Base-by-base conservation (phyloP, 192 early-diverging fungal genomes). In the Entophlyctis luteolus region DNA sequence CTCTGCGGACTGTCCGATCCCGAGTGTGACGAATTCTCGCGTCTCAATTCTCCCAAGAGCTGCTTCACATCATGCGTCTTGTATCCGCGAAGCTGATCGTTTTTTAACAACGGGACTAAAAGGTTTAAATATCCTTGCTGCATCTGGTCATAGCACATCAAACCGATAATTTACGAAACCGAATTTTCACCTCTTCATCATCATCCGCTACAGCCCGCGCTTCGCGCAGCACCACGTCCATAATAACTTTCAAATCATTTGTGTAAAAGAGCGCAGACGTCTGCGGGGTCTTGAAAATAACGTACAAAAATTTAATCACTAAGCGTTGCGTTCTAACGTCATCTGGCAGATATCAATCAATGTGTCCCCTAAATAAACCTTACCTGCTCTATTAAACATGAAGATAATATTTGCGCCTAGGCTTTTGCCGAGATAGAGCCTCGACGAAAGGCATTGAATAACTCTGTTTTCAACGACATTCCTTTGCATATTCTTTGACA, bases 321-420 rank as follows among this genome's bases (percentile, higher is more conserved):
- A 72, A 38, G 14, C 68, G 36, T 23, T 68, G 67, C 38, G 27
- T 5, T 60, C 38, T 56, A 5, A 29, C 3, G 52, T 55, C 56
- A 12, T 54, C 65, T 55, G n/a, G n/a, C n/a, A n/a, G n/a, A n/a
- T n/a, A 31, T 22, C 16, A n/a, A 28, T n/a, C 31, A 49, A 65
- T 33, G n/a, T 56, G 46, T 18, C 36, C 49, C n/a, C 20, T 10
- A 34, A 57, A 35, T 12, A 2, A 48, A 25, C 73, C 68, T 75
- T 84, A 81, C 93, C 87, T 27, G 90, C 87, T 31, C 94, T 87
- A 72, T 97, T 97, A 57, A 97, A 77, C 75, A 97, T 87, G 71
- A 97, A 93, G 49, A 97, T 87, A 22, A 97, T 68, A 67, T 93
- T 97, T 35, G 91, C 93, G 4, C 87, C 80, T 66, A 97, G 89